Evolutionary conservation across 1,284 basidiomycete species (phyloP).

Genomic region (Cronartium quercuum): DNA sequence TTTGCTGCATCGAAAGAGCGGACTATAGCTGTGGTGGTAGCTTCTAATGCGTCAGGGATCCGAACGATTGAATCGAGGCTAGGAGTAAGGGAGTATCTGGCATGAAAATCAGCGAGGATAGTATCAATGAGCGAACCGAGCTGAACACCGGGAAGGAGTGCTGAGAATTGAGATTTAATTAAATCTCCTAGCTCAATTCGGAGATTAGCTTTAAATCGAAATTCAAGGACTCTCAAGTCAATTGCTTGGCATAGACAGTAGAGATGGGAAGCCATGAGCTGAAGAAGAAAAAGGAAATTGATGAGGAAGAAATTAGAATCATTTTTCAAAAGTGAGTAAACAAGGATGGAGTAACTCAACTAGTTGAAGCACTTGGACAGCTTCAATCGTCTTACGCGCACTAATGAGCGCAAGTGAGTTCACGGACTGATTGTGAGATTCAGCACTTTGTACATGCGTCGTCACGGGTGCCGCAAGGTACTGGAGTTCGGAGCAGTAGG

Average conservation of each 20-base stretch:
- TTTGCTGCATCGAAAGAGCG: background rate
- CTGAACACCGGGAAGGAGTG: background rate
- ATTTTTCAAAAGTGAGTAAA: background rate
- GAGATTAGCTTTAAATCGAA: background rate
- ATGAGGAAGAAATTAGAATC: background rate
- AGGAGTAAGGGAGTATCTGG: background rate
- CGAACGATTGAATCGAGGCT: slow-evolving; percentile 18
- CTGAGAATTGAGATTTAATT: background rate
- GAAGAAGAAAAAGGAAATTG: background rate
- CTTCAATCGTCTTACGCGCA: slow-evolving; percentile 66
- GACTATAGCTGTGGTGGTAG: background rate
- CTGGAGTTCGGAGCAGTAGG: slow-evolving; percentile 72
- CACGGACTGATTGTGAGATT: slow-evolving; percentile 68
- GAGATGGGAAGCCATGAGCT: slow-evolving; percentile 34
- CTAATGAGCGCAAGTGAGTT: slow-evolving; percentile 75
- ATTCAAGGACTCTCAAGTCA: slow-evolving; percentile 24
- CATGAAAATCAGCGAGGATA: background rate
- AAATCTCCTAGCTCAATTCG: background rate
- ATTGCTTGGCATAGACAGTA: slow-evolving; percentile 34
- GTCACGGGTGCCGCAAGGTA: slow-evolving; percentile 77
- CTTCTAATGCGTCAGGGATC: background rate
- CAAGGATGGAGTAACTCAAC: slow-evolving; percentile 7
- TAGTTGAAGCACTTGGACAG: slow-evolving; percentile 68
- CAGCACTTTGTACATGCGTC: slow-evolving; percentile 55
- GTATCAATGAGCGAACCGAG: background rate